Evolutionary conservation across 2,329 filamentous ascomycete genomes (phyloP).

Genomic region (Sarocladiaceae sp.): DNA sequence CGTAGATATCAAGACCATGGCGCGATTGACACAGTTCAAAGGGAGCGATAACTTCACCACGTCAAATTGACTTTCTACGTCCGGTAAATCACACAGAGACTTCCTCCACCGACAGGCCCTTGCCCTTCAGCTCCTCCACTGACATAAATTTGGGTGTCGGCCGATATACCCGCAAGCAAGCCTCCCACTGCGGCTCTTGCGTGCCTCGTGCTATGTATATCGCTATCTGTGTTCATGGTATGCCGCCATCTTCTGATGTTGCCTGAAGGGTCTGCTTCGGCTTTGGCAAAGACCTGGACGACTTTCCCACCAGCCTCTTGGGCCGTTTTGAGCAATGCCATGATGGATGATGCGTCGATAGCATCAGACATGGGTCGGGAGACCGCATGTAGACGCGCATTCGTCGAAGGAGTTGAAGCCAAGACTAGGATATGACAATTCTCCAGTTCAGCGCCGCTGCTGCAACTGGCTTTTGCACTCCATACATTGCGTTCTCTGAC

Average conservation of each 20-base stretch:
- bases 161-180: conserved; percentile 9
- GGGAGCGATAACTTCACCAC: too few species aligned
- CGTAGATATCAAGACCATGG: too few species aligned
- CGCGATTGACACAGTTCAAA: too few species aligned
- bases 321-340: conserved; percentile 3
- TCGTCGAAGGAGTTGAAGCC: not conserved
- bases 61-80: not conserved
- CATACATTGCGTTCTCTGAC: not conserved
- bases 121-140: conserved; percentile 11
- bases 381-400: conserved; percentile 5
- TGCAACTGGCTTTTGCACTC: conserved; percentile 12
- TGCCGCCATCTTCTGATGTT: conserved; percentile 7
- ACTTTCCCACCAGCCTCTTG: conserved; percentile 8
- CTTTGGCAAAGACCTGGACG: conserved; percentile 11
- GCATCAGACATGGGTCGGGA: conserved; percentile 10
- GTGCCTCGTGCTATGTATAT: conserved; percentile 12
- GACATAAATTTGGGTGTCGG: conserved; percentile 10
- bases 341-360: conserved; percentile 9
- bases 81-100: conserved; percentile 10
- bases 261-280: conserved; percentile 10
- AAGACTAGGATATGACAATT: conserved; percentile 11
- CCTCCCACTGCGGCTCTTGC: conserved; percentile 11
- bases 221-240: conserved; percentile 12
- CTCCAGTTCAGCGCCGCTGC: conserved; percentile 11
- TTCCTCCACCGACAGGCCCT: conserved; percentile 10